A percentile compares a stretch with the other conserved stretches of the same genome.
These are phyloP conservation scores for Arthrobotrys pseudoclavata DNA, from an alignment of 2,329 filamentous ascomycete species.

Conservation along the genomic window DNA sequence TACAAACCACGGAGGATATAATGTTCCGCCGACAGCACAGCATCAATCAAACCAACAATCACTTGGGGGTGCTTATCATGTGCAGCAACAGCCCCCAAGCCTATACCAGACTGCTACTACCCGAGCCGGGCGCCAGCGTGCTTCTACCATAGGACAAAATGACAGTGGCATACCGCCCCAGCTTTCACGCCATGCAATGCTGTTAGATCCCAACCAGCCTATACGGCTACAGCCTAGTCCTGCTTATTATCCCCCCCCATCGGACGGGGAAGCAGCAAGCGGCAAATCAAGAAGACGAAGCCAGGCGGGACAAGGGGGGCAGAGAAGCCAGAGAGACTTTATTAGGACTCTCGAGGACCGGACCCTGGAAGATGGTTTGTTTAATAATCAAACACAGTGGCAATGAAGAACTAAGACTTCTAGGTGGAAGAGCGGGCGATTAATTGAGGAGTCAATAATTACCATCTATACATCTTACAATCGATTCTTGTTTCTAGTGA, in stretches of 20 bases:
- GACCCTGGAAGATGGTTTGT: constrained; percentile 92
- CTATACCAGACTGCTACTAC: constrained; percentile 79
- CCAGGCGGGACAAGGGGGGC: constrained; percentile 50
- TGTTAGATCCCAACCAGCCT: constrained; percentile 92
- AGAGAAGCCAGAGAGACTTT: constrained; percentile 80
- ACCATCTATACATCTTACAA: not conserved
- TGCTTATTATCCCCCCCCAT: constrained; percentile 94
- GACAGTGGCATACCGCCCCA: constrained; percentile 91
- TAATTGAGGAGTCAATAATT: not conserved
- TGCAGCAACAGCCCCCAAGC: constrained; percentile 74
- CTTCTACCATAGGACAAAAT: constrained; percentile 96
- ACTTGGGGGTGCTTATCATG: constrained; percentile 62
- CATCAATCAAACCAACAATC: constrained; percentile 25
- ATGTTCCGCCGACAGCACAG: constrained; percentile 27
- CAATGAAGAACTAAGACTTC: constrained; percentile 67
- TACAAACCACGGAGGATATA: constrained; percentile 37
- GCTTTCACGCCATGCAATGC: constrained; percentile 93
- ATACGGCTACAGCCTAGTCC: constrained; percentile 95
- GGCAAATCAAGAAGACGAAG: constrained; percentile 69
- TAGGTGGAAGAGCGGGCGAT: not conserved
- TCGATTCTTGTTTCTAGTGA: not conserved
- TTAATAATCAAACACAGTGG: constrained; percentile 80
- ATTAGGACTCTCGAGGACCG: constrained; percentile 95
- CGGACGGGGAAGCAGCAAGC: constrained; percentile 83
- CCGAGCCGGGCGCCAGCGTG: constrained; percentile 86